Base-by-base conservation (phyloP, 1,284 basidiomycete species). In the Ganoderma leucocontextum region DNA sequence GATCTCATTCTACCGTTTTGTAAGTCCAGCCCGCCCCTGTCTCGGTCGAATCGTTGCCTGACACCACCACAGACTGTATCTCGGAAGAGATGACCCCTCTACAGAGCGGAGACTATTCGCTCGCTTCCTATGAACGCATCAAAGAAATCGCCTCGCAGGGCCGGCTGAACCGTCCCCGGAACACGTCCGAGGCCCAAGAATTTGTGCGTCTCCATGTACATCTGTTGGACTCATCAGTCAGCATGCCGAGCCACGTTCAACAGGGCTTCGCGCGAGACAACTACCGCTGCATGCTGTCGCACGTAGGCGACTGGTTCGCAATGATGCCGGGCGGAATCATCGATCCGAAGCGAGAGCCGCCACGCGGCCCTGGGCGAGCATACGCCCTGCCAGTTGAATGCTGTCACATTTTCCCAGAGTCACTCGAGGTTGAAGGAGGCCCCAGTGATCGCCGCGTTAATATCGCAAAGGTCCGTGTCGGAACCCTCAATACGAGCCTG, bases 261-360 rank as follows among this genome's bases (percentile, higher is more conserved):
- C 13, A 47, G 44, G 44, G 19, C 4, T 7, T 7, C 44, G 44
- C 6, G 13, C 44, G 44, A 8, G 44, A 47, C 44, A 19, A n/a
- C 44, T 47, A n/a, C 19, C 44, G 44, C 44, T 47, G 44, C n/a
- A n/a, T n/a, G 44, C 19, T 47, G 44, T 47, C 44, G 44, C 44
- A 10, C 44, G 44, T 47, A 6, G 44, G 19, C 19, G 44, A 47
- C 44, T 47, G n/a, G 19, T 10, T n/a, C 9, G 44, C 44, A 10
- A 47, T 47, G 19, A 47, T 47, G 19, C 44, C n/a, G 44, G n/a
- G n/a, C 44, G 44, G 44, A 19, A 47, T 47, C 44, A 47, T 47
- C 19, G 44, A 47, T 29, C 29, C 39, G 39, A 15, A 12, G 39
- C 39, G 39, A 41, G 13, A 41, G 39, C 29, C 29, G 29, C 29